These are phyloP conservation scores for Pichia exigua DNA, from an alignment of 805 yeast genomes.

Conservation along the genomic window DNA sequence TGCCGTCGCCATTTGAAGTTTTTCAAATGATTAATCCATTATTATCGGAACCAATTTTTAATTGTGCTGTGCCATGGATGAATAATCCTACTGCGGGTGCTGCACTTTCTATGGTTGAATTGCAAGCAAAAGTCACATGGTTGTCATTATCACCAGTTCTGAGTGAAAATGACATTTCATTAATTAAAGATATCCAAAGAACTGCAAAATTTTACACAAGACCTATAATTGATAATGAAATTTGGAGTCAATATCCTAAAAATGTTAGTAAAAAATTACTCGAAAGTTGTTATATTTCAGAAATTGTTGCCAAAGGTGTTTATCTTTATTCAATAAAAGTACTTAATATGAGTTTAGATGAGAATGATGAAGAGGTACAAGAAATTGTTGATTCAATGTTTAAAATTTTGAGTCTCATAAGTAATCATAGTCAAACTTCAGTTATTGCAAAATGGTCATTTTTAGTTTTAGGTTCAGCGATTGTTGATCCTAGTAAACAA, in stretches of 20 bases:
- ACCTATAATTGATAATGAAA: constrained; percentile 13
- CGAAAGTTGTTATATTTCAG: constrained; percentile 16
- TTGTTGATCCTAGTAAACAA: constrained; percentile 7
- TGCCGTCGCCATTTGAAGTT: constrained; percentile 37
- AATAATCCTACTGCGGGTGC: constrained; percentile 37
- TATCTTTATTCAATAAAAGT: constrained; percentile 12
- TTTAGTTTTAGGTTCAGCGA: constrained; percentile 16
- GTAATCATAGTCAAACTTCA: constrained; percentile 13
- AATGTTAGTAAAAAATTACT: constrained; percentile 12
- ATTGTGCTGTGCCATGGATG: constrained; percentile 30
- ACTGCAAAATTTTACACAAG: constrained; percentile 10
- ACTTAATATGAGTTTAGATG: constrained; percentile 2
- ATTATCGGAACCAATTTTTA: constrained; percentile 30
- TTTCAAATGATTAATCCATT: constrained; percentile 26
- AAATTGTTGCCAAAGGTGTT: constrained; percentile 14
- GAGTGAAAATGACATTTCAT: constrained; percentile 4
- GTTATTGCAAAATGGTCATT: constrained; percentile 17
- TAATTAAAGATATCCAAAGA: constrained; percentile 5
- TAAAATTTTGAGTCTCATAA: constrained; percentile 8
- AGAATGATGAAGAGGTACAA: constrained; percentile 7
- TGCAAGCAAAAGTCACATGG: constrained; percentile 33
- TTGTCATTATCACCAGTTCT: constrained; percentile 18
- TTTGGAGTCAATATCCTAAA: constrained; percentile 11
- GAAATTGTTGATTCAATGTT: constrained; percentile 5
- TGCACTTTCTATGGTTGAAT: constrained; percentile 30